Evolutionary conservation across 805 yeast species (phyloP).

Genomic region (Candida vaughaniae): DNA sequence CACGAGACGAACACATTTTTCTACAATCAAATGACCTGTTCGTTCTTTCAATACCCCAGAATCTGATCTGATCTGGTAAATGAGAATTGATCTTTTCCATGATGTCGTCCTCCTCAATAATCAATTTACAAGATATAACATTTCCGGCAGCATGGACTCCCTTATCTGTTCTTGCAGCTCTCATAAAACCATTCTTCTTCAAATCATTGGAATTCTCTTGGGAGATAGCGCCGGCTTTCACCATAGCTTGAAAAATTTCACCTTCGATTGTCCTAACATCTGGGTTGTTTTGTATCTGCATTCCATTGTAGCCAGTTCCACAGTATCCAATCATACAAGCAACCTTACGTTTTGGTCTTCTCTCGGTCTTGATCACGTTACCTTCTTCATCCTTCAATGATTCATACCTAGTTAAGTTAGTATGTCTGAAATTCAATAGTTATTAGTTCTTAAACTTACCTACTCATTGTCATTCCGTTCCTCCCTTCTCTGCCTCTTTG

Average conservation of each 20-base stretch:
- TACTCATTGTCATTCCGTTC: conserved; percentile 45
- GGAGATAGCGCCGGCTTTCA: conserved; percentile 85
- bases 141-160: conserved; percentile 99
- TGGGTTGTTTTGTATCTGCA: conserved; percentile 80
- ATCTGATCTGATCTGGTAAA: conserved; percentile 82
- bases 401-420: conserved; percentile 27
- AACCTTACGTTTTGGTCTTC: conserved; percentile 85
- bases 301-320: conserved; percentile 95
- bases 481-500: conserved; percentile 18
- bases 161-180: conserved; percentile 88
- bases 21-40: conserved; percentile 93
- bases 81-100: conserved; percentile 67
- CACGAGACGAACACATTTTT: conserved; percentile 91
- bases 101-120: conserved; percentile 77
- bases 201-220: conserved; percentile 84
- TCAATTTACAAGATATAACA: conserved; percentile 78
- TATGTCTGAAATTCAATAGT: conserved; percentile 1
- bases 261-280: conserved; percentile 89
- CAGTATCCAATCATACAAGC: conserved; percentile 92
- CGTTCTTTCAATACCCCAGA: conserved; percentile 91
- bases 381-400: conserved; percentile 62
- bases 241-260: conserved; percentile 78
- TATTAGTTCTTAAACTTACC: conserved; percentile 45
- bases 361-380: conserved; percentile 53
- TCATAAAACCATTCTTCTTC: conserved; percentile 82